Evolutionary conservation across 345 rosid genomes (phyloP), one percentile per base, ranked within the genome.

Genomic region (Citrus glauca): DNA sequence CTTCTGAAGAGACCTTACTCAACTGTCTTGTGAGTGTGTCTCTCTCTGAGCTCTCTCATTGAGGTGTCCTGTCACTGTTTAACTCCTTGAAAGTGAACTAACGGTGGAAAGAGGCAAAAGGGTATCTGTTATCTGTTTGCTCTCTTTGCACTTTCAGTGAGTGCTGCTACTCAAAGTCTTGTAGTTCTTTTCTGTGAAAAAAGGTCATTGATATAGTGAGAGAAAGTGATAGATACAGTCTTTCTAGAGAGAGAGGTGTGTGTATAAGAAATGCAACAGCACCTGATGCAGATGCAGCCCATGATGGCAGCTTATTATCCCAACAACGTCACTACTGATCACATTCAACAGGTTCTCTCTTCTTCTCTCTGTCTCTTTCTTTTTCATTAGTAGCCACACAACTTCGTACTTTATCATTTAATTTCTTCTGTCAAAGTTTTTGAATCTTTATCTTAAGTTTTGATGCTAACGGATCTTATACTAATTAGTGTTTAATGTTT

Each of bases 201-300:
- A 72, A 55, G 60, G 42, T 53, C 57, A 17, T 53, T 53, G 17
- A 60, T 25, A 24, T 8, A 80, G 74, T 75, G 62, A 77, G 69
- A 84, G 77, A 56, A 53, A 71, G 64, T 42, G 60, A 64, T 37
- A 67, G 6, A 72, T 64, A 69, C 53, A 38, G 59, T 66, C 57
- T 8, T 8, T 35, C 3, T 33, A 76, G 73, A 66, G 66, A 72
- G 59, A 72, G 66, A 16, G 40, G 74, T 74, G 73, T 77, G 82
- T 79, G 76, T 84, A 87, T 79, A 87, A 88, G 89, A 89, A 80
- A 90, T 92, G 94, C 98, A 96, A 87, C 99, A 96, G 98, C 99
- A 94, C 97, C 99, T 94, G 97, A 92, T 92, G 95, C 98, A 96
- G 95, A 92, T 91, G 98, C 99, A 97, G 95, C 99, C 98, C 96